These are phyloP conservation scores for Babesia bigemina DNA, from an alignment of 169 alveolate genomes.

Conservation along the genomic window DNA sequence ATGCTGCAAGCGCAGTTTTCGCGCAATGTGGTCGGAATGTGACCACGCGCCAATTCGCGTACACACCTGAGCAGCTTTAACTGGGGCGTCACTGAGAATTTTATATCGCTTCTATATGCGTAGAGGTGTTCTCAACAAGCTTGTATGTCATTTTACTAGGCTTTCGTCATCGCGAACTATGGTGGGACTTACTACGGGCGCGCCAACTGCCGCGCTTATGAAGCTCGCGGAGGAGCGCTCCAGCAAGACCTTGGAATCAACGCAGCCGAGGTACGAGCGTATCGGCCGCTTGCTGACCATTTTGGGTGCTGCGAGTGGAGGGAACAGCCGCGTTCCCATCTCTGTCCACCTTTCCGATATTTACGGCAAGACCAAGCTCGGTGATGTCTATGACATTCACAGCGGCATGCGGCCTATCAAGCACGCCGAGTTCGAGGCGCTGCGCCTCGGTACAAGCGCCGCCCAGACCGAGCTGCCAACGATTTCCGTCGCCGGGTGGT, in stretches of 20 bases:
- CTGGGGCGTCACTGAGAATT: too few relatives aligned
- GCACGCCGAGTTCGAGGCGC: conserved; percentile 1
- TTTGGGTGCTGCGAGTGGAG: conserved; percentile 8
- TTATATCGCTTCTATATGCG: too few relatives aligned
- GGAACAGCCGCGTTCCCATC: conserved; percentile 21
- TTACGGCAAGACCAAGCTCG: conserved; percentile 17
- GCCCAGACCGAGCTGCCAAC: background rate
- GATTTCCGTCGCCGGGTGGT: conserved; percentile 90
- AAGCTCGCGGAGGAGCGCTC: conserved; percentile 28
- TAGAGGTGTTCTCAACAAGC: too few relatives aligned
- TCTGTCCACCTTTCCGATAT: conserved; percentile 31
- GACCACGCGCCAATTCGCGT: too few relatives aligned
- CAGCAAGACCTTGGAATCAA: conserved; percentile 13
- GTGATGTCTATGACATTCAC: conserved; percentile 25
- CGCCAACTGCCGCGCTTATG: conserved; percentile 44
- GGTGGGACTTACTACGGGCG: conserved; percentile 46
- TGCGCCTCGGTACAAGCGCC: background rate
- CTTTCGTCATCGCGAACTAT: background rate
- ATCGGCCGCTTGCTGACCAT: conserved; percentile 27
- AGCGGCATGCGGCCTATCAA: conserved; percentile 19
- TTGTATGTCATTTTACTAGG: too few relatives aligned
- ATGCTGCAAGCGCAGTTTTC: too few relatives aligned
- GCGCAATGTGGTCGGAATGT: too few relatives aligned
- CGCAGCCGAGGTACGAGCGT: conserved; percentile 35
- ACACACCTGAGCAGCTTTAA: too few relatives aligned